Evolutionary conservation across 2,329 filamentous ascomycete species (phyloP).

Genomic region (Neofusicoccum cordaticola): DNA sequence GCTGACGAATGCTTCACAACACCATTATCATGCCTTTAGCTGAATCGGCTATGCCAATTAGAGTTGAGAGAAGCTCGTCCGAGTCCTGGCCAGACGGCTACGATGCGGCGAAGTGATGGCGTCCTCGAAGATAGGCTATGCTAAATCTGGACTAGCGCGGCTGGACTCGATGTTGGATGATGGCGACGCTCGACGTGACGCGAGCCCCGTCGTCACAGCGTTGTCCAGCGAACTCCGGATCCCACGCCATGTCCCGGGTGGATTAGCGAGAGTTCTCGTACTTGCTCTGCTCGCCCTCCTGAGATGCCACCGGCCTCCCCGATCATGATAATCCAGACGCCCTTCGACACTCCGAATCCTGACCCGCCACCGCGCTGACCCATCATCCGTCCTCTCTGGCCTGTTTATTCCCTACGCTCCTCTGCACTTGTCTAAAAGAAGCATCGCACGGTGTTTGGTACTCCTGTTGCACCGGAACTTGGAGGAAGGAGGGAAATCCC

Average conservation of each 20-base stretch:
- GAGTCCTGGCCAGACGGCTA: too few relatives aligned
- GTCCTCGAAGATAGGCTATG: neutral
- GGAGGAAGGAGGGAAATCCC: neutral
- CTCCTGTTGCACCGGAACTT: neutral
- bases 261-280: neutral
- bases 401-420: neutral
- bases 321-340: neutral
- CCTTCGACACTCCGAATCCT: neutral
- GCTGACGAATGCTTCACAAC: too few relatives aligned
- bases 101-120: neutral
- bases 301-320: neutral
- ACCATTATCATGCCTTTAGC: too few relatives aligned
- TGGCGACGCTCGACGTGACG: neutral
- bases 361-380: slow-evolving; percentile 8
- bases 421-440: neutral
- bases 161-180: neutral
- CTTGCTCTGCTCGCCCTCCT: neutral
- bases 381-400: neutral
- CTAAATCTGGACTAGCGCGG: neutral
- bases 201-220: neutral
- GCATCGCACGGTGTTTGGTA: neutral
- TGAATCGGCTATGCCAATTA: too few relatives aligned
- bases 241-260: neutral
- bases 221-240: neutral
- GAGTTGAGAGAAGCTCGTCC: too few relatives aligned